Evolutionary conservation across 2,329 filamentous ascomycete genomes (phyloP).

Genomic region (Penicillium sumatraense): DNA sequence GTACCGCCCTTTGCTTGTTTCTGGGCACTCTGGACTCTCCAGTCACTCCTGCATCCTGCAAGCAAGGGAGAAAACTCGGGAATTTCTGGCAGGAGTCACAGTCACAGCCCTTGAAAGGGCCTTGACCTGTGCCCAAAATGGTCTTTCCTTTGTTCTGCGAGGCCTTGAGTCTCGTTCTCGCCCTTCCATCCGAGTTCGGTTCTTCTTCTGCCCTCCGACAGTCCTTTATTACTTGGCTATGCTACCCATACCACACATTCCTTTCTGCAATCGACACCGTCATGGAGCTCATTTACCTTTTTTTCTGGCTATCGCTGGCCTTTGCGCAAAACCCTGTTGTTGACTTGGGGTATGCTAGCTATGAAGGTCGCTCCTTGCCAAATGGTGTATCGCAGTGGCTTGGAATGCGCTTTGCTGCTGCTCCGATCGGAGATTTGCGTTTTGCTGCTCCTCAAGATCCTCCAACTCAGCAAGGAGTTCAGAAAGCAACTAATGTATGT

Average conservation of each 20-base stretch:
- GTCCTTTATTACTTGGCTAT: slow-evolving; percentile 3
- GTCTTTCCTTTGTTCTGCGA: background rate
- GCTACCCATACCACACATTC: background rate
- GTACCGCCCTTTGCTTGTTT: background rate
- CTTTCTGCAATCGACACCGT: slow-evolving; percentile 2
- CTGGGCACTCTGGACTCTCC: background rate
- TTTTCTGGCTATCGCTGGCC: slow-evolving; percentile 20
- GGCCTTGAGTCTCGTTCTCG: background rate
- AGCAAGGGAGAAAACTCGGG: background rate
- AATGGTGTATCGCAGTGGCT: slow-evolving; percentile 73
- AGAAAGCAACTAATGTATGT: slow-evolving; percentile 60
- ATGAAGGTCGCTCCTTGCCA: slow-evolving; percentile 59
- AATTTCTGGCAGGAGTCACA: background rate
- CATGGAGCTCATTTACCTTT: slow-evolving; percentile 20
- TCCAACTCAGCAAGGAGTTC: slow-evolving; percentile 46
- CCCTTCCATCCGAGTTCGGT: background rate
- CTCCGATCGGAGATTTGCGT: slow-evolving; percentile 67
- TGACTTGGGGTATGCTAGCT: slow-evolving; percentile 69
- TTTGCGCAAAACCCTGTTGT: slow-evolving; percentile 49
- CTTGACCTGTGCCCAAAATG: background rate
- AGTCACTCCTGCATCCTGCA: background rate
- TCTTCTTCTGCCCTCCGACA: slow-evolving; percentile 1
- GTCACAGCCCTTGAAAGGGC: background rate
- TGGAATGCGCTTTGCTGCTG: slow-evolving; percentile 74
- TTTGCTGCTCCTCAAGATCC: slow-evolving; percentile 73